Evolutionary conservation across 2,329 filamentous ascomycete species (phyloP).

Genomic region (Ophiostoma tasmaniense): DNA sequence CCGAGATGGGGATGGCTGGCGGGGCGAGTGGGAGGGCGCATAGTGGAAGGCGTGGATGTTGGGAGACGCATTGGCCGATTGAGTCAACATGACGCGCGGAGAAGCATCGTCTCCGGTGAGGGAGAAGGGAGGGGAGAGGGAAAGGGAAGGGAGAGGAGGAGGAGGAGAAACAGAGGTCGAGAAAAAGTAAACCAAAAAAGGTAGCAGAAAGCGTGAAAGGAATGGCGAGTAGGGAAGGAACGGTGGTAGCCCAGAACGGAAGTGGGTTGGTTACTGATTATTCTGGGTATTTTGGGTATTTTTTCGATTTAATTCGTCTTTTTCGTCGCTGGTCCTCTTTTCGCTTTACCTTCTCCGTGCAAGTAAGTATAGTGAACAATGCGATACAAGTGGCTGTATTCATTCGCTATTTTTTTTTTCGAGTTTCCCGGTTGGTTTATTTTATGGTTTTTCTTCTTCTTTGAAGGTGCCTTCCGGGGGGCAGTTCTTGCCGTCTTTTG

Average conservation of each 20-base stretch:
- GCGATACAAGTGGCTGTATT: background rate
- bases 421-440: background rate
- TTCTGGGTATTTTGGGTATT: background rate
- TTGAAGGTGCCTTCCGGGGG: background rate
- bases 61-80: slow-evolving; percentile 48
- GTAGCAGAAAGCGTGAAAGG: background rate
- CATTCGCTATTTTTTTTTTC: slow-evolving; percentile 6
- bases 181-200: background rate
- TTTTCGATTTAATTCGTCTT: background rate
- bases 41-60: slow-evolving; percentile 37
- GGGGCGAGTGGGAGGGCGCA: slow-evolving; percentile 38
- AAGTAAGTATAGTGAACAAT: background rate
- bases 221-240: background rate
- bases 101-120: slow-evolving; percentile 12
- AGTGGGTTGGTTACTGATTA: background rate
- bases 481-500: background rate
- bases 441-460: background rate
- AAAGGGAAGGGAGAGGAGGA: background rate
- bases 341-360: background rate
- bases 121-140: background rate
- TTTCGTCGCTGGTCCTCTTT: slow-evolving; percentile 6
- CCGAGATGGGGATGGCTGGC: slow-evolving; percentile 33
- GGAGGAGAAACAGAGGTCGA: background rate
- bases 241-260: background rate
- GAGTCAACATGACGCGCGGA: slow-evolving; percentile 44